Conservation (phyloP, 306 rosid species). For the Pyrus betulifolia region DNA sequence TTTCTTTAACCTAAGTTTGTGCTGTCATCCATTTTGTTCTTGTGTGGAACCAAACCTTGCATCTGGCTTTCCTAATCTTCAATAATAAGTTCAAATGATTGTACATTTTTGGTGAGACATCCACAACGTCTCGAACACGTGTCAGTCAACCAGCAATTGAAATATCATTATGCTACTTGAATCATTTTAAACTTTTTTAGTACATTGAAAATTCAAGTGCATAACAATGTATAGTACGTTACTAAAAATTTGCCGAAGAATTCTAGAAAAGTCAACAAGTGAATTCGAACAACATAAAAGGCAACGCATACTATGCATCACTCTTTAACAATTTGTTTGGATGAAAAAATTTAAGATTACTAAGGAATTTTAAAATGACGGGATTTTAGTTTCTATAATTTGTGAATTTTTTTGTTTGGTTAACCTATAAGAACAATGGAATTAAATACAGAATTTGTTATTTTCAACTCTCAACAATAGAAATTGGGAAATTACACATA, state of each 20-base stretch:
- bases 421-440: no score
- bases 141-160: not conserved
- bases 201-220: not conserved
- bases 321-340: no score
- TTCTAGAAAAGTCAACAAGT: not conserved
- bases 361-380: no score
- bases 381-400: no score
- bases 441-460: no score
- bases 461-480: no score
- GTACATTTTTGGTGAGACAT: not conserved
- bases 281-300: not conserved
- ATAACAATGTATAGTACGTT: no score
- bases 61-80: not conserved
- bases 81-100: not conserved
- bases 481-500: no score
- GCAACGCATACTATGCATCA: no score
- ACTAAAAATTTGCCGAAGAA: not conserved
- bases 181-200: no score
- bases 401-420: no score
- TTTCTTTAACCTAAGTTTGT: not conserved
- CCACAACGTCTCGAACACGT: not conserved
- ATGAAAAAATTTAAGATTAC: no score
- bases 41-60: not conserved
- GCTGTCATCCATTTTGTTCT: constrained; percentile 12
- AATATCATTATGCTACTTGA: not conserved